A percentile compares a stretch with the other conserved stretches of the same genome.
phyloP scores from a whole-genome alignment of 73 alveolate species.

The Effrenium voratum region DNA sequence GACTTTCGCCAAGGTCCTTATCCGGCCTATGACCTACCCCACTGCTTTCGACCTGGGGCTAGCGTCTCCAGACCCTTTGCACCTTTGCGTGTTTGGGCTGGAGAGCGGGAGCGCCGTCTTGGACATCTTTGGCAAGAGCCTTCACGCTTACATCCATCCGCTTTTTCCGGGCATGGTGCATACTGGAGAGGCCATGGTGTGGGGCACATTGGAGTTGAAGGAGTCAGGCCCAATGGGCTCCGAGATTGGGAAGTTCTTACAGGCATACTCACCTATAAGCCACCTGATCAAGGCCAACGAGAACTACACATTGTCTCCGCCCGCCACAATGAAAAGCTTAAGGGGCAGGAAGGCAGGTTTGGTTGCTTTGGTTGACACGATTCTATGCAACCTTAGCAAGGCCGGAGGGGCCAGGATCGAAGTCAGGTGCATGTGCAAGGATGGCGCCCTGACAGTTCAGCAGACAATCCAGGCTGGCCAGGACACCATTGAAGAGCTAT shows the following conservation, averaged over 20 bases:
- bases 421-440: neutral
- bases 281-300: conserved; percentile 1
- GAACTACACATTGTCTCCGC: neutral
- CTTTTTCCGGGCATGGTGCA: neutral
- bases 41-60: neutral
- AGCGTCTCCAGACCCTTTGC: neutral
- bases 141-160: neutral
- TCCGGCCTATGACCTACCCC: neutral
- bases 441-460: neutral
- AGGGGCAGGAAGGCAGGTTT: conserved; percentile 22
- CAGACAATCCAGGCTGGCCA: neutral
- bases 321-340: neutral
- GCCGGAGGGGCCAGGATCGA: neutral
- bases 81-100: neutral
- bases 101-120: neutral
- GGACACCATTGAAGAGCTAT: neutral
- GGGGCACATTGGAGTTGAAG: neutral
- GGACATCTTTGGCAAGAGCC: neutral
- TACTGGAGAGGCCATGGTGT: neutral
- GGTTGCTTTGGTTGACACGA: neutral
- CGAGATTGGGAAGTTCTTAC: neutral
- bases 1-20: neutral
- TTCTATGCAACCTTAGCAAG: neutral
- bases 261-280: neutral
- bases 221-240: neutral